Base-by-base conservation (phyloP, 306 rosid genomes). In the Corylus avellana region DNA sequence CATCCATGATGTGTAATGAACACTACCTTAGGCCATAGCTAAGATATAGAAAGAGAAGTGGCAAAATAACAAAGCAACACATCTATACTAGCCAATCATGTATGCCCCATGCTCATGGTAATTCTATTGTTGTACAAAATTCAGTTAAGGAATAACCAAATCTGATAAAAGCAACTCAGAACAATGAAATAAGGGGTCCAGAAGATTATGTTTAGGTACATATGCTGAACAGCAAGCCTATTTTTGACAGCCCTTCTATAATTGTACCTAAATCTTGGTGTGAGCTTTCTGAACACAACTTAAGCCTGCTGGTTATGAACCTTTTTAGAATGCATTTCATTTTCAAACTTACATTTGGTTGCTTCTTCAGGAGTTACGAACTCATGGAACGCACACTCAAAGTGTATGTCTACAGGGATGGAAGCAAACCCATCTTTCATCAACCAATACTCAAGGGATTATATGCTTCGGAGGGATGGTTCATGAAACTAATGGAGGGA, bases 391-490 rank as follows among this genome's bases (percentile, higher is more conserved):
- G 69, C 79, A 91, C 78, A 17, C 94, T 94, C 62, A 92, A 90
- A 90, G 90, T 94, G 76, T 94, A 94, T 76, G 87, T 92, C 76
- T 94, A 94, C 84, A 90, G 77, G 88, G 97, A 94, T 8, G 97
- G 98, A 68, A 75, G 78, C 29, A 92, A 90, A 83, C 98, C 98
- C 44, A 91, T 94, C 80, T 94, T 92, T 79, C 98, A 94, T 86
- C 95, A 86, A 81, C 97, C 98, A 71, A 85, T 91, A 78, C 82
- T 91, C 18, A 91, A 81, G 80, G 98, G 98, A 54, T 84, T 94
- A 42, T 94, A 92, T 84, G 93, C 98, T 59, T 90, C 98, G 0
- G 98, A 94, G 85, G 97, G 98, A 77, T 92, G 98, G 97, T 94
- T 94, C 79, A 92, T 92, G 98, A 94, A 92, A 84, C 82, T 92